These are phyloP conservation scores for Leishmania arabica DNA, from an alignment of 208 protist species.

Conservation along the genomic window DNA sequence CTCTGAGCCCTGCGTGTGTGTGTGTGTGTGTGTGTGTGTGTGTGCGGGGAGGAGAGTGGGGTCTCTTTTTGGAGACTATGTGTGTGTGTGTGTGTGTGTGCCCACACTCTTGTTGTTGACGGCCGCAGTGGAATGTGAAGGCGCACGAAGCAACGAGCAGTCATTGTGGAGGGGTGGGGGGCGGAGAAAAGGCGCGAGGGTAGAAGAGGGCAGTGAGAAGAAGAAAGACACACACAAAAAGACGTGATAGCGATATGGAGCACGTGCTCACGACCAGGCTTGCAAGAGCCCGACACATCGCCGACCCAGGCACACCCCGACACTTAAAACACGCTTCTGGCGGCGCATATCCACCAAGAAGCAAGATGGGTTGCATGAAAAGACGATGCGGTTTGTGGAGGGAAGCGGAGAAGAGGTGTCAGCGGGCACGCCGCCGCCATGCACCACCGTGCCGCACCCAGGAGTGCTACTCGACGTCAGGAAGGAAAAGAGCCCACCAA, in stretches of 20 bases:
- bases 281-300: neutral
- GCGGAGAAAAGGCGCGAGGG: neutral
- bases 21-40: neutral
- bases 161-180: neutral
- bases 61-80: neutral
- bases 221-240: neutral
- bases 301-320: neutral
- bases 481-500: too few relatives aligned
- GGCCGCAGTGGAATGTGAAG: neutral
- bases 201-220: neutral
- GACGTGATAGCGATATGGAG: neutral
- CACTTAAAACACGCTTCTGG: neutral
- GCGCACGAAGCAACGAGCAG: neutral
- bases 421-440: neutral
- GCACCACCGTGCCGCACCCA: neutral
- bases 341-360: neutral
- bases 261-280: neutral
- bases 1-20: slow-evolving; percentile 1
- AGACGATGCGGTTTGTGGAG: neutral
- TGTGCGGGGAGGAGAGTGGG: neutral
- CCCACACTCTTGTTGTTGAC: neutral
- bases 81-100: neutral
- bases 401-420: neutral
- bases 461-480: neutral
- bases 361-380: neutral